Evolutionary conservation across 768 basidiomycete species (phyloP).

Genomic region (Naganishia antarctica): DNA sequence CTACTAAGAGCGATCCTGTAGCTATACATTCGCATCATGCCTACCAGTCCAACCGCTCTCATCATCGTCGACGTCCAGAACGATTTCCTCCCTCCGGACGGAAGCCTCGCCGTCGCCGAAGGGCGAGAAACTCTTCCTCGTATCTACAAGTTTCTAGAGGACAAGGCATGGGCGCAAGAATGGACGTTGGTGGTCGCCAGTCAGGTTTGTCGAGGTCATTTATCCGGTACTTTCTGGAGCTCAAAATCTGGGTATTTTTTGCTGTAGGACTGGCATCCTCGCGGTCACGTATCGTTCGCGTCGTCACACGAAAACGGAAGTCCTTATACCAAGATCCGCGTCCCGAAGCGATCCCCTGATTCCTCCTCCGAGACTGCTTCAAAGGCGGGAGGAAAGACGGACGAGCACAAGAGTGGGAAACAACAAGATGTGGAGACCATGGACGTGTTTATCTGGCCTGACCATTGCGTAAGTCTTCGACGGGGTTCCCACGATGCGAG

Average conservation of each 20-base stretch:
- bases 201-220: too few species aligned
- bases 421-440: constrained; percentile 55
- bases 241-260: too few species aligned
- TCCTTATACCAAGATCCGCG: constrained; percentile 51
- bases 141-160: constrained; percentile 59
- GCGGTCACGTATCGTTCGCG: background rate
- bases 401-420: too few species aligned
- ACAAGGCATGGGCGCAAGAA: constrained; percentile 37
- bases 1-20: too few species aligned
- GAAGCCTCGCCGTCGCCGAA: constrained; percentile 65
- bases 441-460: constrained; percentile 70
- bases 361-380: background rate
- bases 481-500: too few species aligned
- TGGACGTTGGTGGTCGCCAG: constrained; percentile 51
- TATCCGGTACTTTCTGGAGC: too few species aligned
- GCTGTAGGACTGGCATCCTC: constrained; percentile 33
- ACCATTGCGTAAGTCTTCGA: constrained; percentile 62
- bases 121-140: constrained; percentile 59
- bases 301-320: constrained; percentile 35
- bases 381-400: constrained; percentile 14
- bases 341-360: constrained; percentile 35
- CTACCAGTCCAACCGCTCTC: constrained; percentile 52
- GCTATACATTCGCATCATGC: background rate
- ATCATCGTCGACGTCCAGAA: constrained; percentile 75
- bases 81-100: constrained; percentile 67